Evolutionary conservation across 257 asterid species (phyloP).

Genomic region (Ballota nigra): DNA sequence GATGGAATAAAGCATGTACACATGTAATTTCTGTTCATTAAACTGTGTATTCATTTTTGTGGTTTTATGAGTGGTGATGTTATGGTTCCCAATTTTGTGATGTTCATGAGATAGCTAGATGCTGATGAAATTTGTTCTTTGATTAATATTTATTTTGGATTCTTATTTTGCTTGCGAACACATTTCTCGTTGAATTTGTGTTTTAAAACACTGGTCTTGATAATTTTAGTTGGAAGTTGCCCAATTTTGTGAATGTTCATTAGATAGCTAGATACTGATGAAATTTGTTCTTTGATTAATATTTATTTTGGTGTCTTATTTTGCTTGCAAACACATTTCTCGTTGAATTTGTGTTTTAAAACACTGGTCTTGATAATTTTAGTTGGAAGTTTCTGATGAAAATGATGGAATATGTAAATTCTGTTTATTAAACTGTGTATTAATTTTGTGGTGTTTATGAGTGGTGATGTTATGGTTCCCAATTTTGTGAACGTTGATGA

Average conservation of each 20-base stretch:
- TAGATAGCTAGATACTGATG: background rate
- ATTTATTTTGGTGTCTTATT: too few species aligned
- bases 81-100: too few species aligned
- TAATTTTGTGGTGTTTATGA: background rate
- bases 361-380: background rate
- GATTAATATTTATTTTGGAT: too few species aligned
- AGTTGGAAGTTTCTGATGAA: background rate
- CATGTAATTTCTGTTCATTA: background rate
- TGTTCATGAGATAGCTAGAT: too few species aligned
- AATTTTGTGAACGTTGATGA: too few species aligned
- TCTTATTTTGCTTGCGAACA: too few species aligned
- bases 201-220: too few species aligned
- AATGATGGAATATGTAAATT: background rate
- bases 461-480: background rate
- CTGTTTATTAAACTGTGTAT: background rate
- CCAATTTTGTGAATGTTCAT: background rate
- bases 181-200: too few species aligned
- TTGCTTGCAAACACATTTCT: background rate
- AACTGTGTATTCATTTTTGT: background rate
- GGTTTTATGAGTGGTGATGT: background rate
- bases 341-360: background rate
- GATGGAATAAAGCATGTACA: too few species aligned
- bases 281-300: background rate
- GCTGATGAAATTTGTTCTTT: too few species aligned
- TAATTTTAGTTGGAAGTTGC: too few species aligned